Evolutionary conservation across 2,329 filamentous ascomycete genomes (phyloP), one percentile per base, ranked within the genome.

Genomic region (Colletotrichum spinosum): DNA sequence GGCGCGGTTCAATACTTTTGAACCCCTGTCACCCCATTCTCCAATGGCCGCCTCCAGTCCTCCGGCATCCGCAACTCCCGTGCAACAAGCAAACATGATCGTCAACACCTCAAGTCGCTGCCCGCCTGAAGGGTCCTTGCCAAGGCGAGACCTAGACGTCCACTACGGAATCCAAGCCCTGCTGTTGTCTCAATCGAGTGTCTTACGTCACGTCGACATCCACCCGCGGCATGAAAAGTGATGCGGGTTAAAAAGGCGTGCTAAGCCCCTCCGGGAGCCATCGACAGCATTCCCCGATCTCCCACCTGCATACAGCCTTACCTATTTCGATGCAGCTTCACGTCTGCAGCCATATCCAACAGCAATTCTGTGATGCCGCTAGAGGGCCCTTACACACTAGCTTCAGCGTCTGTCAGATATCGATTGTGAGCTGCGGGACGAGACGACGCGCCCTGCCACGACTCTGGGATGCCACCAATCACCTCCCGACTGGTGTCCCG

Each of bases 371-470:
- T 37, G 62, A 55, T 52, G 38, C 59, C 51, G 62, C 51, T 52
- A 62, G 25, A 52, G 51, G 46, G 51, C 52, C 46, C 51, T 56
- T 55, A 25, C 62, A 53, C 25, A 25, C 25, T 25, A 25, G 25
- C 25, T 62, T 52, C 52, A 45, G 60, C 37, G 38, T 49, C 48
- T 66, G 38, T 66, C 58, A 66, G 52, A 56, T 66, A 63, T 66
- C 63, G 48, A 15, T 53, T 56, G 13, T 66, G 52, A 66, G 48
- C 13, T 15, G 34, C 41, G 52, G 46, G 49, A 55, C 46, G 48
- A 63, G 52, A 61, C 50, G 45, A 51, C 25, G 56, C 51, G 49
- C 52, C 52, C 48, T 62, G 55, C 51, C 55, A 39, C 8, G 15
- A n/a, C 25, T 33, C 33, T 37, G n/a, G 45, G 8, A 44, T 53